Percentiles rank a stretch among this genome's conserved stretches.
These are phyloP conservation scores for Amaranthus cruentus DNA, from an alignment of 148 eudicot genomes.

Conservation along the genomic window DNA sequence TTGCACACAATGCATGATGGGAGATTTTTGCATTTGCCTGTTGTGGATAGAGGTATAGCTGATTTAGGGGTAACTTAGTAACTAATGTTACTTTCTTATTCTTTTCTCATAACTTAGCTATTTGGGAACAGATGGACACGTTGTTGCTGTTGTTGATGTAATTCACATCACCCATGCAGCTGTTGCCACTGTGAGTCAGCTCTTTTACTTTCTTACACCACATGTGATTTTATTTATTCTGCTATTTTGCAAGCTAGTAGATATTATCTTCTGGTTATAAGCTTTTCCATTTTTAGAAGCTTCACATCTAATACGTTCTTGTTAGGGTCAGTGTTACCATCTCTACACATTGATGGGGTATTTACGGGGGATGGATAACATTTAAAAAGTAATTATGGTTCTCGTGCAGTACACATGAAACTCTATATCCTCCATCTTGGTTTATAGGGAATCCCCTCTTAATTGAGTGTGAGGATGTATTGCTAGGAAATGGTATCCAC, in stretches of 20 bases:
- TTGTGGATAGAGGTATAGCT: slow-evolving; percentile 76
- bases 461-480: background rate
- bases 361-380: background rate
- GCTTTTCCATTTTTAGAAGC: background rate
- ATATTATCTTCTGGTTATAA: background rate
- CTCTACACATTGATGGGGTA: slow-evolving; percentile 1
- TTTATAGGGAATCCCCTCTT: background rate
- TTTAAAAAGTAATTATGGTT: background rate
- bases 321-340: background rate
- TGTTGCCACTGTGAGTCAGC: slow-evolving; percentile 76
- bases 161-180: slow-evolving; percentile 92
- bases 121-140: slow-evolving; percentile 57
- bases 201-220: slow-evolving; percentile 5
- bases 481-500: background rate
- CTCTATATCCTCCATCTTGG: background rate
- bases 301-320: background rate
- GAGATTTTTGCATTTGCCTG: slow-evolving; percentile 92
- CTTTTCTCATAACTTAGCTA: slow-evolving; percentile 21
- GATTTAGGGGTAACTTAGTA: background rate
- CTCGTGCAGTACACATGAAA: background rate
- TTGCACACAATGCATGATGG: slow-evolving; percentile 97
- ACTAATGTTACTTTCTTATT: background rate
- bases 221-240: background rate
- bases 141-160: slow-evolving; percentile 93
- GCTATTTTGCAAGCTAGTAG: background rate